phyloP scores from a whole-genome alignment of 345 rosid genomes.

The Gossypium australe region DNA sequence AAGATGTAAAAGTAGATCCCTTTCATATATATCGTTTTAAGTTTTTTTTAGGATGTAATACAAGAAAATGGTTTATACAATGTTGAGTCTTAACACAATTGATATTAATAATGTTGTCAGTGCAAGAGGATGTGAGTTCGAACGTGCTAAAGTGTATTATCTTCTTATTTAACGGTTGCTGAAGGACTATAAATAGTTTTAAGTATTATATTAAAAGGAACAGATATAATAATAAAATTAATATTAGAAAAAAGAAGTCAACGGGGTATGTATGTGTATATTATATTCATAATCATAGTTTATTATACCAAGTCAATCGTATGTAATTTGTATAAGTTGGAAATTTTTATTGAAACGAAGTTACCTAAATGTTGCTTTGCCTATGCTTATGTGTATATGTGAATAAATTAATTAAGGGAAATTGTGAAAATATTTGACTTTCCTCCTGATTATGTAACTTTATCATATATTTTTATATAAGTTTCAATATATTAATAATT shows the following conservation, averaged over 20 bases:
- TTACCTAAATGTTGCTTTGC: not conserved
- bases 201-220: too few relatives aligned
- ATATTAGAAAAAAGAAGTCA: not conserved
- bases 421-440: not conserved
- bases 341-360: not conserved
- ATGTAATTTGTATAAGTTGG: not conserved
- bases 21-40: too few relatives aligned
- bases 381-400: not conserved
- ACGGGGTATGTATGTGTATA: not conserved
- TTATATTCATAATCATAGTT: too few relatives aligned
- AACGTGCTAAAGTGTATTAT: too few relatives aligned
- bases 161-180: too few relatives aligned
- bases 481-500: too few relatives aligned
- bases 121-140: too few relatives aligned
- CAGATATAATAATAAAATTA: too few relatives aligned
- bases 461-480: too few relatives aligned
- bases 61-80: not conserved
- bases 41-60: not conserved
- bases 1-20: too few relatives aligned
- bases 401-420: not conserved
- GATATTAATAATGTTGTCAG: not conserved
- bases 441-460: not conserved
- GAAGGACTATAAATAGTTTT: fast-evolving
- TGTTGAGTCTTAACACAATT: too few relatives aligned
- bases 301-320: not conserved